Evolutionary conservation across 2,329 filamentous ascomycete species (phyloP).

Genomic region (Pseudogymnoascus sp.): DNA sequence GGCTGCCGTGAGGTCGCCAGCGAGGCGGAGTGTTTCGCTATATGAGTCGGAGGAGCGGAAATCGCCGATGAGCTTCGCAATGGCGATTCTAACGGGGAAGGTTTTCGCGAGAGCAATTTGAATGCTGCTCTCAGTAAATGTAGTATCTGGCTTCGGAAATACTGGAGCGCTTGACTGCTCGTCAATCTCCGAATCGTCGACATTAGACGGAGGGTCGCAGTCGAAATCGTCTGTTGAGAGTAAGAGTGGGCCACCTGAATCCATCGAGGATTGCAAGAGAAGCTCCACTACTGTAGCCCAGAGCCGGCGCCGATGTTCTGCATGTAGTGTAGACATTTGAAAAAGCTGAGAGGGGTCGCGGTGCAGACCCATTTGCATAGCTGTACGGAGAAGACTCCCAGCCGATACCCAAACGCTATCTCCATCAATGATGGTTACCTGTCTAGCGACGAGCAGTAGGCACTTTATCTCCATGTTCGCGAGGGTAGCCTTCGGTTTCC

Average conservation of each 20-base stretch:
- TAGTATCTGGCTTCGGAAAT: constrained; percentile 18
- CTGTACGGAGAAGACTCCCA: constrained; percentile 40
- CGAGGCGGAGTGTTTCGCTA: constrained; percentile 38
- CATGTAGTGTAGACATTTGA: constrained; percentile 37
- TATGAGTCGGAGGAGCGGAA: constrained; percentile 36
- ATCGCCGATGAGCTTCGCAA: constrained; percentile 39
- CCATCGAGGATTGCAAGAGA: constrained; percentile 41
- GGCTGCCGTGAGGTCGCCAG: constrained; percentile 33
- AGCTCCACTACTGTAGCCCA: constrained; percentile 50
- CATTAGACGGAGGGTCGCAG: constrained; percentile 37
- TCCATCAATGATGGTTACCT: constrained; percentile 37
- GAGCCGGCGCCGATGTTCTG: constrained; percentile 46
- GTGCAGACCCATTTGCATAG: constrained; percentile 49
- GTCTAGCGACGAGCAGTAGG: constrained; percentile 42
- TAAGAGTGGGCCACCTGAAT: constrained; percentile 42
- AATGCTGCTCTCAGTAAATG: constrained; percentile 40
- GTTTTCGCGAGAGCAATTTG: constrained; percentile 39
- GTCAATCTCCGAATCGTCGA: constrained; percentile 41
- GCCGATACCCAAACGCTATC: constrained; percentile 44
- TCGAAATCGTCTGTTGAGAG: constrained; percentile 40
- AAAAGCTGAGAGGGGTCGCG: constrained; percentile 43
- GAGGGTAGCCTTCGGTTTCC: constrained; percentile 40
- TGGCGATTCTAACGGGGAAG: constrained; percentile 34
- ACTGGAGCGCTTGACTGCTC: constrained; percentile 25
- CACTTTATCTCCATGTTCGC: constrained; percentile 42